Conservation (phyloP, 2,329 filamentous ascomycete genomes). For the Xylariaceae sp. region DNA sequence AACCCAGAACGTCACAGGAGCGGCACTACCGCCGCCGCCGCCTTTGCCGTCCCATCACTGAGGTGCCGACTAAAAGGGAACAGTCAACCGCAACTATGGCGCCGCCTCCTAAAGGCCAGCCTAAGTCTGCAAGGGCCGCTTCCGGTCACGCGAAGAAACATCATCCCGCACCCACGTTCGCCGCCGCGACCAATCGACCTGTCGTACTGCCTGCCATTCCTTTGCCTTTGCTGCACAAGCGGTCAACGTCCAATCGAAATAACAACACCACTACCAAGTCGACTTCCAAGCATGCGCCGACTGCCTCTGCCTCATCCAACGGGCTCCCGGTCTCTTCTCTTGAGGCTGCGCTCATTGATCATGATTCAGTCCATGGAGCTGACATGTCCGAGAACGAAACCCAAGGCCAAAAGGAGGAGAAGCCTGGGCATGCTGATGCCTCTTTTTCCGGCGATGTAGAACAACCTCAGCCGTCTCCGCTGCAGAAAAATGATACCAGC, state of each 20-base stretch:
- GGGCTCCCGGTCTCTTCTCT: constrained; percentile 38
- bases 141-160: constrained; percentile 36
- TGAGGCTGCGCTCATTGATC: constrained; percentile 41
- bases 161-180: constrained; percentile 17
- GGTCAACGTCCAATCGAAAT: constrained; percentile 26
- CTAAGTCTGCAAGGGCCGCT: constrained; percentile 34
- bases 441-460: constrained; percentile 19
- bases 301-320: constrained; percentile 30
- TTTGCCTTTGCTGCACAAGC: constrained; percentile 38
- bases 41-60: constrained; percentile 3
- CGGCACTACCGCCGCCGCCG: constrained; percentile 1
- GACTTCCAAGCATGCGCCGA: constrained; percentile 24
- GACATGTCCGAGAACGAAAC: constrained; percentile 31
- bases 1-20: neutral
- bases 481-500: constrained; percentile 20
- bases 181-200: constrained; percentile 29
- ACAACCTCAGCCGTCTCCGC: constrained; percentile 2
- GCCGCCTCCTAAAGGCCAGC: constrained; percentile 34
- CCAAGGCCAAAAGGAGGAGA: constrained; percentile 37
- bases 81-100: constrained; percentile 35
- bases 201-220: constrained; percentile 42
- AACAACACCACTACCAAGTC: constrained; percentile 20
- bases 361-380: constrained; percentile 28
- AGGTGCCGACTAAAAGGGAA: constrained; percentile 13
- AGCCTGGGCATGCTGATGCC: constrained; percentile 27